Evolutionary conservation across 2,329 filamentous ascomycete species (phyloP), one percentile per base, ranked within the genome.

Genomic region (Fonsecaea multimorphosa): DNA sequence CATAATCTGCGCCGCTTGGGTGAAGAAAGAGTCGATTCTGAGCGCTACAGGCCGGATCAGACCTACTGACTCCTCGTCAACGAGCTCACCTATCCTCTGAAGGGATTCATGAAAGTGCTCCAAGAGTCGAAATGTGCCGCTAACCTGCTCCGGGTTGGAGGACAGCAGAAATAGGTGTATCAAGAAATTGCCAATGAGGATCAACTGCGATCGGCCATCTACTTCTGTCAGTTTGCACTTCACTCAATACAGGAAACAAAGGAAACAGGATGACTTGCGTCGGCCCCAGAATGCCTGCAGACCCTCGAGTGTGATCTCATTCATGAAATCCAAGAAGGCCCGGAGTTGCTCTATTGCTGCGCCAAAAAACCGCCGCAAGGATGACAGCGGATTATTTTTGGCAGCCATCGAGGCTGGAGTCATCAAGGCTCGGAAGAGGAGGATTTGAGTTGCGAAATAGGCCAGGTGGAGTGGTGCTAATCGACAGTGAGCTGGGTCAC

Each of bases 111-210:
- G 72, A 52, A 72, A 73, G 2, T 61, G 70, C 36, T 71, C 71
- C 9, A 74, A 61, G 2, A 74, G 68, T 29, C 62, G 63, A 61
- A 70, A 74, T 5, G 71, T 67, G 3, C 56, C 55, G 36, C 65
- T 63, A 1, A 74, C 72, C 36, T 73, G 70, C 22, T 64, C 71
- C 0, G 72, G 74, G 9, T 75, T 70, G 0, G 79, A 77, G 0
- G 81, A 80, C 3, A 82, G 73, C 1, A 83, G 74, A 55, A 83
- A 83, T 0, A 83, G 75, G 65, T 82, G 82, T 29, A 83, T 81
- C 55, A 83, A 74, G 58, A 83, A 83, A 68, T 83, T 83, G 16
- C 81, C 80, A 40, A 79, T 81, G 0, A 82, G 73, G 2, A 83
- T 82, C 0, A 83, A 72, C 62, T 83, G 81, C 7, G 80, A 81